Percentiles rank a stretch among this genome's conserved stretches.
phyloP scores from a whole-genome alignment of 1,139 yeast genomes.

The Geotrichum australiense region DNA sequence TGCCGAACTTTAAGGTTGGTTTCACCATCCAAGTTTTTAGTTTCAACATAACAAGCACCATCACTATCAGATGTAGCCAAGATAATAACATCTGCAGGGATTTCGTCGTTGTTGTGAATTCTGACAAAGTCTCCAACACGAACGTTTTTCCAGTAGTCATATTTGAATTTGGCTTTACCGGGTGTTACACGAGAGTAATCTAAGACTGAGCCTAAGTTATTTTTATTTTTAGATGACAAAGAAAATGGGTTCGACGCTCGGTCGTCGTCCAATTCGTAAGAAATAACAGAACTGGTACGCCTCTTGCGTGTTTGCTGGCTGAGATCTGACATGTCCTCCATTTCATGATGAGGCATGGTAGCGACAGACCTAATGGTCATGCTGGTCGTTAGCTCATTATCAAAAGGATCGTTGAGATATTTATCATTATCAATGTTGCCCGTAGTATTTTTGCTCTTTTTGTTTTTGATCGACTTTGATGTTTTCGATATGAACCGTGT shows the following conservation, averaged over 20 bases:
- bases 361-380: conserved; percentile 17
- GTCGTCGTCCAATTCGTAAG: conserved; percentile 14
- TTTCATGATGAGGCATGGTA: conserved; percentile 15
- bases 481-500: conserved; percentile 31
- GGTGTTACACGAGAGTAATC: conserved; percentile 31
- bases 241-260: conserved; percentile 37
- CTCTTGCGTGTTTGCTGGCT: conserved; percentile 10
- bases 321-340: conserved; percentile 17
- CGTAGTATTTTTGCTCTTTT: conserved; percentile 5
- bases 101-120: conserved; percentile 78
- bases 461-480: background rate
- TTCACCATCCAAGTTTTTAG: conserved; percentile 94
- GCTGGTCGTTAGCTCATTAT: conserved; percentile 21
- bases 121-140: conserved; percentile 85
- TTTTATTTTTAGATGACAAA: conserved; percentile 8
- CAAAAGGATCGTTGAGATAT: conserved; percentile 17
- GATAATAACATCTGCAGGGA: conserved; percentile 84
- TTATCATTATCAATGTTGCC: conserved; percentile 4
- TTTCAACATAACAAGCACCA: conserved; percentile 88
- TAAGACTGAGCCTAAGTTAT: conserved; percentile 32
- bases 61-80: conserved; percentile 80
- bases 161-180: conserved; percentile 49
- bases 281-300: conserved; percentile 12
- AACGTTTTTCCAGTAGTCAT: conserved; percentile 80
- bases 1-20: conserved; percentile 81